A percentile compares a stretch with the other conserved stretches of the same genome.
These are phyloP conservation scores for Acacia crassicarpa DNA, from an alignment of 306 rosid species.

Conservation along the genomic window DNA sequence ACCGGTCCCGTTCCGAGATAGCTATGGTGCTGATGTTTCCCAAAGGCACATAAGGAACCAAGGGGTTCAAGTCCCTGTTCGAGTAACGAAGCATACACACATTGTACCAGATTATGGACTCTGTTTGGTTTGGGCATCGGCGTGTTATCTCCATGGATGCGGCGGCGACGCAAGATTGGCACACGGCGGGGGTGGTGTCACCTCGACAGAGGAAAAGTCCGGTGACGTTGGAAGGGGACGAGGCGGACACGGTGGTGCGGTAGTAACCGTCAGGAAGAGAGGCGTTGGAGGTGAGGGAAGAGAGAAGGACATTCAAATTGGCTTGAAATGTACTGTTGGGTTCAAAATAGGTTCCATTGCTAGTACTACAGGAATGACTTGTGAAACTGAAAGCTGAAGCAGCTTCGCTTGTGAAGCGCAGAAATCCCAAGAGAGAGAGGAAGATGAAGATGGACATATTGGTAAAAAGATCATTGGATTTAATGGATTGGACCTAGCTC, in stretches of 20 bases:
- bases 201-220: slow-evolving; percentile 68
- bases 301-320: slow-evolving; percentile 43
- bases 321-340: slow-evolving; percentile 41
- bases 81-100: slow-evolving; percentile 49
- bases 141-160: slow-evolving; percentile 25
- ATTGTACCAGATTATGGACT: slow-evolving; percentile 53
- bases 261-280: slow-evolving; percentile 36
- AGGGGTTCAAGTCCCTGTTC: slow-evolving; percentile 22
- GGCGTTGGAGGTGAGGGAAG: slow-evolving; percentile 50
- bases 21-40: neutral
- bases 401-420: slow-evolving; percentile 10
- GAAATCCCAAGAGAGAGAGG: slow-evolving; percentile 1
- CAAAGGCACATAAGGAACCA: neutral
- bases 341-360: slow-evolving; percentile 7
- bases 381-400: slow-evolving; percentile 17
- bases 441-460: slow-evolving; percentile 10
- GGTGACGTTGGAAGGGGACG: slow-evolving; percentile 6
- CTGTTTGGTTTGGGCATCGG: slow-evolving; percentile 40
- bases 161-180: slow-evolving; percentile 43
- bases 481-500: neutral
- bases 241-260: slow-evolving; percentile 27
- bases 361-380: neutral
- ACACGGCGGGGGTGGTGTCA: slow-evolving; percentile 35
- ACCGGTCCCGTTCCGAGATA: neutral
- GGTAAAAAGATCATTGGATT: neutral